Evolutionary conservation across 2,329 filamentous ascomycete genomes (phyloP), one percentile per base, ranked within the genome.

Genomic region (Calonectria crousiana): DNA sequence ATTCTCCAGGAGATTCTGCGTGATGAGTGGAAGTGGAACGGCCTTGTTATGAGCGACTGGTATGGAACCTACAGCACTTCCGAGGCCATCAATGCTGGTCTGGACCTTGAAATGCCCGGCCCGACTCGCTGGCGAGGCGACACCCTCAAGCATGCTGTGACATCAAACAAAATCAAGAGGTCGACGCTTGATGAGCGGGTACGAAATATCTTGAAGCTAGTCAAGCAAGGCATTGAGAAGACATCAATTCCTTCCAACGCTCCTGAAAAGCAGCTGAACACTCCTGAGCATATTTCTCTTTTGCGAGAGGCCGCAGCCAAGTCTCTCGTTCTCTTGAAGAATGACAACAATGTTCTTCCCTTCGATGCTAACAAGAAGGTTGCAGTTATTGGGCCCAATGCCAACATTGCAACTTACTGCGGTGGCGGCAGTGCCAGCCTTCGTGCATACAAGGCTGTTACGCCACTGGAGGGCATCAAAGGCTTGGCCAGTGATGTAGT

Each of bases 331-430:
- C 86, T 94, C 28, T 52, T 76, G 28, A 76, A 76, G 44, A 76
- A 76, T 34, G 56, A 76, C 2, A 47, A 38, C 8, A 67, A 64
- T 32, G 60, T 76, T 14, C 56, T 76, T 8, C 75, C 75, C 0
- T 34, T 76, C 28, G 49, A 67, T 51, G 58, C 69, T 0, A 38
- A 28, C 51, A 76, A 70, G 28, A 67, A 41, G 28, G 83, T 90
- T 20, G 86, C 89, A 10, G 86, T 90, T 18, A 90, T 91, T 75
- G 90, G 89, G 3, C 89, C 89, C 13, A 90, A 90, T 72, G 85
- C 89, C 26, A 88, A 86, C 65, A 84, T 79, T 16, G 77, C 81
- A 4, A 78, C 79, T 0, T 81, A 82, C 65, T 81, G 79, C 52
- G 83, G 83, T 4, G 83, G 83, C 2, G 83, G 83, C 36, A 82